Base-by-base conservation (phyloP, 257 asterid genomes). In the Gardenia jasminoides region DNA sequence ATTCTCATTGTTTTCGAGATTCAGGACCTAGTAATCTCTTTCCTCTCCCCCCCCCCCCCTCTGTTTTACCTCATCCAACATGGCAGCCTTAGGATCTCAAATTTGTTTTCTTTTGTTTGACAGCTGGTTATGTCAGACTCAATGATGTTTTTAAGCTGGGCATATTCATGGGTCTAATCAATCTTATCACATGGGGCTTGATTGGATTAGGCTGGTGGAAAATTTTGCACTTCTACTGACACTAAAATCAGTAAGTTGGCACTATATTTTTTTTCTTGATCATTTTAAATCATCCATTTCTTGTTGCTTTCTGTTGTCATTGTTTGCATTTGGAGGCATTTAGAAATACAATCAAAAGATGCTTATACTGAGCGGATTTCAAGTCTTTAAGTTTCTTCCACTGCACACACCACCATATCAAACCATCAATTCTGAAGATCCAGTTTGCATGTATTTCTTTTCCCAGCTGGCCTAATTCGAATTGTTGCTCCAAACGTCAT, bases 161-260 rank as follows among this genome's bases (percentile, higher is more conserved):
- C 0, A 86, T 93, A 64, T 39, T 58, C 76, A 88, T 89, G 88
- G 95, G 92, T 76, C n/a, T 91, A 3, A 70, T 90, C 33, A 91
- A 93, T 81, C 69, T 93, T 65, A 78, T 71, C 16, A 78, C 87
- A 12, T 94, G 99, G 99, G 86, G 68, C 10, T 79, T 90, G 70
- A 26, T 75, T 44, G 97, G 93, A 80, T 96, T 96, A 59, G 89
- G 87, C 2, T 94, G 99, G 99, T 94, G 98, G 98, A 94, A 94
- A 80, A 58, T 92, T 72, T 78, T 92, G 77, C 92, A 96, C n/a
- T 96, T 94, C 78, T 94, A 89, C 83, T 94, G 90, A 88, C 74
- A 50, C 62, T 70, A 20, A 65, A 78, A 22, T 19, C 30, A 20
- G 80, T 81, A 76, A 85, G 85, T 83, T 31, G 26, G 67, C 46